These are phyloP conservation scores for Sclerotinia minor DNA, from an alignment of 2,329 filamentous ascomycete genomes.

Conservation along the genomic window DNA sequence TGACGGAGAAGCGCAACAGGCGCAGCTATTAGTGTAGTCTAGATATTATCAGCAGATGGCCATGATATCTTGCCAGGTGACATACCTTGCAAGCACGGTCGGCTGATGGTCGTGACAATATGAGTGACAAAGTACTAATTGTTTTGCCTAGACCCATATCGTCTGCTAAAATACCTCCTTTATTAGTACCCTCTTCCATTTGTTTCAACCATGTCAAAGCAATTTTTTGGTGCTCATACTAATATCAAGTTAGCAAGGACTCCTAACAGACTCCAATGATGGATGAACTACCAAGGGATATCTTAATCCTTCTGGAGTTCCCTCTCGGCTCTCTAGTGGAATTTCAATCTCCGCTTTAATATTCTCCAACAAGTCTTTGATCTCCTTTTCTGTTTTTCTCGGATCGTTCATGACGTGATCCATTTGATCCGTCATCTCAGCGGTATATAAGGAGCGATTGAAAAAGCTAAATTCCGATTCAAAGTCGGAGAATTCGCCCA, in stretches of 20 bases:
- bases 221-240: conserved; percentile 78
- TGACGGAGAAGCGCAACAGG: conserved; percentile 79
- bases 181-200: conserved; percentile 69
- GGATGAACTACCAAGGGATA: conserved; percentile 51
- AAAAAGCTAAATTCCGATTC: conserved; percentile 35
- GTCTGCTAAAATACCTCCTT: conserved; percentile 75
- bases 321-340: conserved; percentile 60
- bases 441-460: conserved; percentile 41
- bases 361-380: conserved; percentile 68
- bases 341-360: conserved; percentile 72
- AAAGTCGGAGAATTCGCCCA: conserved; percentile 36
- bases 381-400: conserved; percentile 60
- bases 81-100: conserved; percentile 45
- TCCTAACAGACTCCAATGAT: not conserved
- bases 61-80: not conserved
- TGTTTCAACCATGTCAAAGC: conserved; percentile 75
- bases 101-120: conserved; percentile 53
- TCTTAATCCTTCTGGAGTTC: conserved; percentile 68
- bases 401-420: conserved; percentile 46
- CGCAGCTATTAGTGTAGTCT: conserved; percentile 81
- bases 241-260: conserved; percentile 26
- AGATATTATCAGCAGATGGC: conserved; percentile 24
- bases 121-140: conserved; percentile 77
- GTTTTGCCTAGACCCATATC: conserved; percentile 87
- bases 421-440: conserved; percentile 32